Evolutionary conservation across 176 grass and related monocot species (phyloP), one percentile per base, ranked within the genome.

Genomic region (Dendrocalamus sinicus): DNA sequence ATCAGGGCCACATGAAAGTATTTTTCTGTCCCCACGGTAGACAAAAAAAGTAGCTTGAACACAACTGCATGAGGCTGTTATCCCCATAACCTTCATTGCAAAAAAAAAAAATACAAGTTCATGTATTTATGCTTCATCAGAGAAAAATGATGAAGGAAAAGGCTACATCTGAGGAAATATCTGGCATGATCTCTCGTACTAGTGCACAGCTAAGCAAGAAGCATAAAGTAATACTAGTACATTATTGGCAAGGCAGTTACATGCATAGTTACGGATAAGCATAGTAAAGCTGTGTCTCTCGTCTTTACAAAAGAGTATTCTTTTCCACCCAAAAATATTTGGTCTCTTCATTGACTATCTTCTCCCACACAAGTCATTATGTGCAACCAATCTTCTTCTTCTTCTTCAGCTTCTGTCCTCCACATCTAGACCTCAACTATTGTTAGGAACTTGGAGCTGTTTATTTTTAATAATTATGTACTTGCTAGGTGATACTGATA

Each of bases 21-120:
- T 3, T 44, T 45, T 22, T 78, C 58, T 78, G 55, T 61, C 32
- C 17, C 75, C 57, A 59, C 44, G 37, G 75, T 46, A 43, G 8
- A 44, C 14, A 20, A 11, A 12, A 14, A 44, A 77, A 78, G n/a
- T n/a, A 61, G 57, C 55, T 28, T 62, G 57, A 26, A 28, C 13
- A 9, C 39, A 78, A 78, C 40, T 23, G 10, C 39, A 43, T 46
- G 76, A 78, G 58, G 32, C 22, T 45, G 40, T 24, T 30, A 78
- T 78, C 23, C 72, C 39, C 7, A 78, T 41, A 62, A 40, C 57
- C 14, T 46, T 78, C 76, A 78, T 46, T 45, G 76, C 14, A 78
- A 15, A 78, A 78, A 78, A 53, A 53, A 52, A 26, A 28, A 28
- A 28, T 28, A 58, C 6, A 58, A 15, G 32, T 59, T 22, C 53